Base-by-base conservation (phyloP, 2,329 filamentous ascomycete species). In the Aspergillus uvarum region DNA sequence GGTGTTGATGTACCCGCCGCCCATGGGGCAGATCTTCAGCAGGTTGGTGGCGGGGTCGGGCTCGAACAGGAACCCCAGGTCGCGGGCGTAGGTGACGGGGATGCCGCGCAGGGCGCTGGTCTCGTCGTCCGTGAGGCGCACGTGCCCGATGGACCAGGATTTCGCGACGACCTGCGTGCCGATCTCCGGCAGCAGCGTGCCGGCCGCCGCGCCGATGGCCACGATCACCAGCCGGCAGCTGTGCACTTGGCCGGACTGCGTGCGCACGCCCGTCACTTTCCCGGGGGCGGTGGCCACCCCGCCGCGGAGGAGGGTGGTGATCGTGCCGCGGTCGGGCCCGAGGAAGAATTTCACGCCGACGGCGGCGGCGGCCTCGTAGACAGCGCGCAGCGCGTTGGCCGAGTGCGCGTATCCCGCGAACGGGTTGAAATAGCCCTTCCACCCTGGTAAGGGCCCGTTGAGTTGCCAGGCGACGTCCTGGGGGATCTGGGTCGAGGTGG, bases 21-120 rank as follows among this genome's bases (percentile, higher is more conserved):
- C 84, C 69, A 83, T 79, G 0, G 84, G 83, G 64, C 85, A 87
- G 10, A 89, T 67, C 72, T 89, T 88, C 48, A 88, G 72, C 4
- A 87, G 70, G 22, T 81, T 80, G 0, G 85, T 87, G 61, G 79
- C 77, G 0, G 79, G 81, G 63, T 88, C 86, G 0, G 86, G 85
- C 70, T 88, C 86, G 59, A 88, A 88, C 73, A 87, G 85, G 76
- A 88, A 88, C 0, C 85, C 85, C 0, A 88, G 74, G 61, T 88
- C 86, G 2, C 86, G 80, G 1, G 82, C 82, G 55, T 87, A 86
- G 0, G 82, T 85, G 0, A 87, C 83, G 0, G 86, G 86, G 11
- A 88, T 84, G 2, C 83, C 83, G 2, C 81, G 79, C 1, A 89
- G 79, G 5, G 73, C 74, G 2, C 80, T 77, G 0, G 82, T 80